These are phyloP conservation scores for Scortechinia acanthostroma DNA, from an alignment of 2,329 filamentous ascomycete genomes.

Conservation along the genomic window DNA sequence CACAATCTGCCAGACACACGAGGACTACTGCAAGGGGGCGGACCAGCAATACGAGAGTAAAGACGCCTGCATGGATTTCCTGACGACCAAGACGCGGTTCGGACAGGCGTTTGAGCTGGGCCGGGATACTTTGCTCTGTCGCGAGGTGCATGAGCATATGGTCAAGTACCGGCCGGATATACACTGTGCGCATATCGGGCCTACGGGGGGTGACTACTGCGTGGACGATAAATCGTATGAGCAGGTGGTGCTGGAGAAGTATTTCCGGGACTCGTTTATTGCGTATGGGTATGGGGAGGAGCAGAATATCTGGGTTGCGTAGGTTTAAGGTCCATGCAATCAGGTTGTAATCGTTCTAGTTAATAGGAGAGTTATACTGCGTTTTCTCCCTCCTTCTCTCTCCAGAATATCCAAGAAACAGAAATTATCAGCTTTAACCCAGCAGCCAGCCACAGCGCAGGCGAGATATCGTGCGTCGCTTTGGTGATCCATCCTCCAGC, in stretches of 20 bases:
- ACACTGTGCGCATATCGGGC: slow-evolving; percentile 24
- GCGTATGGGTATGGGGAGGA: neutral
- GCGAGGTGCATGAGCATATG: slow-evolving; percentile 23
- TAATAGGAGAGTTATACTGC: too few relatives aligned
- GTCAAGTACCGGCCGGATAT: slow-evolving; percentile 19
- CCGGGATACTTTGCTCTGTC: slow-evolving; percentile 21
- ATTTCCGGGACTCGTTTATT: slow-evolving; percentile 9
- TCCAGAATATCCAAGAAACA: neutral
- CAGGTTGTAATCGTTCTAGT: too few relatives aligned
- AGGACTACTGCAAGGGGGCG: slow-evolving; percentile 12
- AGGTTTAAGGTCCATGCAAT: too few relatives aligned
- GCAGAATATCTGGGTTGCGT: neutral
- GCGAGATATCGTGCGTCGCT: slow-evolving; percentile 36
- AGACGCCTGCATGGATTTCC: slow-evolving; percentile 12
- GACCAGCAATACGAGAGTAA: slow-evolving; percentile 13
- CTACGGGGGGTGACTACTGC: slow-evolving; percentile 20
- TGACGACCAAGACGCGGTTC: slow-evolving; percentile 16
- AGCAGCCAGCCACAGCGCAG: slow-evolving; percentile 38
- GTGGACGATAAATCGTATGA: slow-evolving; percentile 15
- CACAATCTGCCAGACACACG: slow-evolving; percentile 12
- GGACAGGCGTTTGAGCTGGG: slow-evolving; percentile 21
- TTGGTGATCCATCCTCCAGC: slow-evolving; percentile 39
- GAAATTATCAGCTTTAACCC: neutral
- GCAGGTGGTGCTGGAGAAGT: slow-evolving; percentile 13
- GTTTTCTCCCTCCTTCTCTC: too few relatives aligned